Evolutionary conservation across 306 rosid species (phyloP), one percentile per base, ranked within the genome.

Genomic region (Begonia fuchsioides): DNA sequence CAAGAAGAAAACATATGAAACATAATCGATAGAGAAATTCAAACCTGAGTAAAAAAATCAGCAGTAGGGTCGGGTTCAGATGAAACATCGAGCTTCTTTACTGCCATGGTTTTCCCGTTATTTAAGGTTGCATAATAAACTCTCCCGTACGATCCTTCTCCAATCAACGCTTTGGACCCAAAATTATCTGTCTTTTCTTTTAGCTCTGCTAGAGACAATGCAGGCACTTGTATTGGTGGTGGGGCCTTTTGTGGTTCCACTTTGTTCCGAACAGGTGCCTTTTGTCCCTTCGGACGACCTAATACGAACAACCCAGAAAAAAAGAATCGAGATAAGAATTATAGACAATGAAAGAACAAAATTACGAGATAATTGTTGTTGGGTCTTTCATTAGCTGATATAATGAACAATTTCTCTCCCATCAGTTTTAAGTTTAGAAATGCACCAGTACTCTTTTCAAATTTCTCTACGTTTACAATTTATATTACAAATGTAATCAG

Each of bases 71-170:
- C 90, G 0, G 90, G 76, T 60, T 80, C 90, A 11, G 81, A 49
- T 48, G 90, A 71, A 66, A 76, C 84, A 63, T 80, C 90, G 51
- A 80, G 84, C 71, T 80, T 80, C 60, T 80, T 80, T 64, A 80
- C 81, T 15, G 90, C 90, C 38, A 80, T 84, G 26, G 79, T 68
- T 54, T 68, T 66, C 52, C 71, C 84, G 49, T 50, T 54, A 39
- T 58, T 66, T 64, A 80, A 66, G 54, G 62, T 73, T 48, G 90
- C 84, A 47, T 44, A 74, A 63, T 80, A 80, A 52, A 80, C 84
- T 58, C 90, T 75, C 54, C 84, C 90, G 48, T 76, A 80, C 2
- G 90, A 80, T 57, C 90, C 90, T 71, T 80, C 90, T 32, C 90
- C 90, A 55, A 80, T 80, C 74, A 80, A 59, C 20, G 84, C 84